Base-by-base conservation (phyloP, 1,139 yeast species). In the Kodamaea anthophila region DNA sequence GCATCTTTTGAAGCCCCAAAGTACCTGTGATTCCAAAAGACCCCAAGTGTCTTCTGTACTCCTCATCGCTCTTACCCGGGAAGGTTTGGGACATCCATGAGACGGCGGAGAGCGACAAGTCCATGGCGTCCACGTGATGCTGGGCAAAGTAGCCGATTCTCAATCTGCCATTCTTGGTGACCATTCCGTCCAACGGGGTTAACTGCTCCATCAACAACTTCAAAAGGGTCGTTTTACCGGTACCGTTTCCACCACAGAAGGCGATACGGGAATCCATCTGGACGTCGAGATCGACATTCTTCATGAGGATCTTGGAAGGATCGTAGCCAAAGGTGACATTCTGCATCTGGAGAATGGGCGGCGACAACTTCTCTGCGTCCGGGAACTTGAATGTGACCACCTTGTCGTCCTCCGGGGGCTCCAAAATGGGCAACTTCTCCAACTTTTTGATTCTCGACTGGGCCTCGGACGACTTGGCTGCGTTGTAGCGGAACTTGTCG, bases 121-220 rank as follows among this genome's bases (percentile, higher is more conserved):
- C 98, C 96, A 91, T 85, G n/a, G 91, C 82, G 50, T 91, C 99
- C 42, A 91, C 94, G 51, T 91, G 98, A 55, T 91, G 98, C 63
- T 91, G 99, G n/a, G 99, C 97, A 64, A 91, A 91, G 58, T 93
- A 93, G 12, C 96, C 98, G 30, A 91, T 82, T 59, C 98, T 74
- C 43, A 91, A 65, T 46, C 97, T 73, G 23, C 94, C 83, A 49
- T 91, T 88, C 41, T 77, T 74, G 18, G 84, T 70, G 11, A 88
- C 82, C 36, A 70, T 66, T 35, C 99, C 99, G 8, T 61, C 64
- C 25, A 76, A 47, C 3, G 98, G 97, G 13, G 65, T 59, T 33
- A 83, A 60, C 43, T 70, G 74, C 39, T 85, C 96, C 74, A 88
- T 79, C 44, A 91, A 65, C 32, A 91, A 65, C 55, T 88, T 91